These are phyloP conservation scores for Yamadazyma atlantica DNA, from an alignment of 1,139 yeast species.

Conservation along the genomic window DNA sequence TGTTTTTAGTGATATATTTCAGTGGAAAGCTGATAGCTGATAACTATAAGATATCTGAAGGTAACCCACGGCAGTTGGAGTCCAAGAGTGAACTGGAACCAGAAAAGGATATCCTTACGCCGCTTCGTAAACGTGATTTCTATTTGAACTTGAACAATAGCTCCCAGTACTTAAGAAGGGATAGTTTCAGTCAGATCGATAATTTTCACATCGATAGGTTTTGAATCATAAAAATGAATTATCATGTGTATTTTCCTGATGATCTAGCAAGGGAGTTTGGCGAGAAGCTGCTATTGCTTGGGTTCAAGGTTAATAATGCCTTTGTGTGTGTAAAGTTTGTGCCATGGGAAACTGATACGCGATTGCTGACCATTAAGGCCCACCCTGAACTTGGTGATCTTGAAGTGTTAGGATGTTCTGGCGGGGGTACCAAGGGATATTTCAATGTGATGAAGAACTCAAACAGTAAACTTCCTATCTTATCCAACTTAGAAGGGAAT, in stretches of 20 bases:
- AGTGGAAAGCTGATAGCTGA: background rate
- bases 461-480: constrained; percentile 9
- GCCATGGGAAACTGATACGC: background rate
- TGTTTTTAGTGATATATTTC: background rate
- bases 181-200: constrained; percentile 30
- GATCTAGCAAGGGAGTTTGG: constrained; percentile 22
- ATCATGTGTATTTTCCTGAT: constrained; percentile 37
- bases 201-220: background rate
- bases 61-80: background rate
- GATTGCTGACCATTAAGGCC: constrained; percentile 3
- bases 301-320: constrained; percentile 25
- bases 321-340: constrained; percentile 26
- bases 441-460: constrained; percentile 4
- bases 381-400: constrained; percentile 11
- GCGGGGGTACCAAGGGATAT: constrained; percentile 4
- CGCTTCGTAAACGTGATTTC: constrained; percentile 23
- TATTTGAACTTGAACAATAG: constrained; percentile 41
- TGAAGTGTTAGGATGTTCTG: constrained; percentile 22
- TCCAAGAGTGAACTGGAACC: background rate
- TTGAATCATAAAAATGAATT: constrained; percentile 15
- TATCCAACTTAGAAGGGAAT: background rate
- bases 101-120: background rate
- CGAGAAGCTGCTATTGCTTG: constrained; percentile 20
- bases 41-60: background rate
- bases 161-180: constrained; percentile 44